Conservation (phyloP, 495 filamentous ascomycete species). For the Margaritispora aquatica region DNA sequence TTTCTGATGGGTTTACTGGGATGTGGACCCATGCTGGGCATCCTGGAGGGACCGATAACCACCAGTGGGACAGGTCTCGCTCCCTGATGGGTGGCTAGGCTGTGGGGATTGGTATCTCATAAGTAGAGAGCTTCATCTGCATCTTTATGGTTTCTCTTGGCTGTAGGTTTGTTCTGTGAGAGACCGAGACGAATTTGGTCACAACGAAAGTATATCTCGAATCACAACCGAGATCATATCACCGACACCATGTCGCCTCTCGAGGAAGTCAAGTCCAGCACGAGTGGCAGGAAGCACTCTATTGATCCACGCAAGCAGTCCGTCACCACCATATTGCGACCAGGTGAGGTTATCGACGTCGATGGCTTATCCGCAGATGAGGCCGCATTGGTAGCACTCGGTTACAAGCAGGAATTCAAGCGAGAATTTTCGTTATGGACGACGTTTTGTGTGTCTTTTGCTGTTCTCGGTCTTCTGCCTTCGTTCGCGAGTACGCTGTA, state of each 20-base stretch:
- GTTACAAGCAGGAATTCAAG: conserved; percentile 79
- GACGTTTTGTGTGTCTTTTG: conserved; percentile 73
- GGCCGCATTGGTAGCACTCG: conserved; percentile 60
- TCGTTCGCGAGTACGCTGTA: conserved; percentile 70
- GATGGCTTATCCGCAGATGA: conserved; percentile 50
- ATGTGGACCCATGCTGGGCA: neutral
- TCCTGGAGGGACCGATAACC: conserved; percentile 3
- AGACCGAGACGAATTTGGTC: neutral
- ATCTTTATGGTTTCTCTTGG: neutral
- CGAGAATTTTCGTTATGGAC: conserved; percentile 80
- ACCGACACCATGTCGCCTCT: conserved; percentile 5
- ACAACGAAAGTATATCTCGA: too few relatives aligned
- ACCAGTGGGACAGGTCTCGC: too few relatives aligned
- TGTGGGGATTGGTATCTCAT: neutral
- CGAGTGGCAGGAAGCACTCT: neutral
- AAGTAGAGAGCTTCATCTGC: neutral
- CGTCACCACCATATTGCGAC: conserved; percentile 62
- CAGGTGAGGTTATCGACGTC: conserved; percentile 52
- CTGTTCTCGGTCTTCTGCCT: conserved; percentile 66
- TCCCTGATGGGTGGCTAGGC: neutral
- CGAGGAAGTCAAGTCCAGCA: conserved; percentile 7
- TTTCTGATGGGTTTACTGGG: neutral
- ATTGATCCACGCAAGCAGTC: conserved; percentile 26
- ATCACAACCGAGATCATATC: neutral
- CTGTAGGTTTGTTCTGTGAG: neutral